phyloP scores from a whole-genome alignment of 139 green algal genomes.

The Coelastrella sp. region DNA sequence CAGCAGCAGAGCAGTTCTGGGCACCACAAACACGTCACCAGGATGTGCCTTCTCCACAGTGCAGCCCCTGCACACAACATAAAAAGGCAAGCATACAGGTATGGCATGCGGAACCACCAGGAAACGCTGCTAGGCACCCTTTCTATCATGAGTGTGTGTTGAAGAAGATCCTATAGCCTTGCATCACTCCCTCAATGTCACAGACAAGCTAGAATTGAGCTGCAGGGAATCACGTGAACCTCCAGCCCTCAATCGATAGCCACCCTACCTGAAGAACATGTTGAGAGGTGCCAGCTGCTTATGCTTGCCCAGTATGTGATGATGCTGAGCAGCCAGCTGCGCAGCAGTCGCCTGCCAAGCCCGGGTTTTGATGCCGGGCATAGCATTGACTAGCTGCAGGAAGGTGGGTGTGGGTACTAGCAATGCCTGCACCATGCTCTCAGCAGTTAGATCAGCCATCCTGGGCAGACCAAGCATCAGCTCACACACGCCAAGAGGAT shows the following conservation, averaged over 20 bases:
- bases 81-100: not conserved
- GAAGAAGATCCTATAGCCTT: too few species aligned
- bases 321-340: constrained; percentile 43
- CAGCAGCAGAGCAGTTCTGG: constrained; percentile 34
- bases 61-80: constrained; percentile 28
- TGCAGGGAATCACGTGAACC: not conserved
- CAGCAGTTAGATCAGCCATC: constrained; percentile 33
- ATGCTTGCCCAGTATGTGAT: constrained; percentile 40
- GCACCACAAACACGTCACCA: constrained; percentile 12
- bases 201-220: not conserved
- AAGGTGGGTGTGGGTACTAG: constrained; percentile 25
- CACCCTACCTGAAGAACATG: constrained; percentile 40
- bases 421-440: constrained; percentile 45
- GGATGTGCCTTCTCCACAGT: constrained; percentile 14
- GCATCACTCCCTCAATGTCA: not conserved
- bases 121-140: not conserved
- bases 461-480: constrained; percentile 26
- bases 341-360: constrained; percentile 43
- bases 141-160: not conserved
- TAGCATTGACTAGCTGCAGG: constrained; percentile 16
- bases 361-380: constrained; percentile 7
- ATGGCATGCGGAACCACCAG: not conserved
- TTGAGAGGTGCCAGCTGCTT: constrained; percentile 45
- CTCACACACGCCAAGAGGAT: constrained; percentile 39
- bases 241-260: not conserved